A percentile compares a stretch with the other conserved stretches of the same genome.
phyloP scores from a whole-genome alignment of 345 rosid genomes.

The Mangifera indica region DNA sequence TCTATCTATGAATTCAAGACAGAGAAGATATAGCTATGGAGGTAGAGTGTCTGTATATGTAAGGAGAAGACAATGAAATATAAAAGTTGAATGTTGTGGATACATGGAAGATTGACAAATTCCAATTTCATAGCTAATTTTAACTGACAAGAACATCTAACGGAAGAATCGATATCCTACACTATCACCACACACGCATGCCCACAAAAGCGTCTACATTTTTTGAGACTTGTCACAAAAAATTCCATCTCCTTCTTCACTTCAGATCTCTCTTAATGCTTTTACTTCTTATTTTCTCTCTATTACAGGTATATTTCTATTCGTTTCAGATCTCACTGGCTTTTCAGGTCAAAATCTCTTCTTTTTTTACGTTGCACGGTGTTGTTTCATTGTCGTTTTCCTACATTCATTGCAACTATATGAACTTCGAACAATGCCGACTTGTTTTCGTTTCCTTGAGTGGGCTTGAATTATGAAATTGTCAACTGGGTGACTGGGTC shows the following conservation, averaged over 20 bases:
- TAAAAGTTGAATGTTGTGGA: no score
- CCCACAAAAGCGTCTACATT: background rate
- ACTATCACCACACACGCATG: background rate
- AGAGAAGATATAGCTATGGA: no score
- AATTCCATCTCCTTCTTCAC: background rate
- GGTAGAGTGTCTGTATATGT: no score
- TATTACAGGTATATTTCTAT: background rate
- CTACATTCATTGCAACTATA: background rate
- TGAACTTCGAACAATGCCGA: background rate
- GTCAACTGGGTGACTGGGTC: conserved; percentile 9
- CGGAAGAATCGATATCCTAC: background rate
- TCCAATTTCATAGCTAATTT: background rate
- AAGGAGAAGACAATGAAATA: no score
- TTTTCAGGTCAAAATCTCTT: background rate
- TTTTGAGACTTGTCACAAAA: background rate
- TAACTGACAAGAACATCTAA: background rate
- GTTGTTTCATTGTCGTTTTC: background rate
- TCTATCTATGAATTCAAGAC: no score
- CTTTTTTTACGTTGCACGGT: background rate
- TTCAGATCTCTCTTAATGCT: background rate
- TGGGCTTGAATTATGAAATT: background rate
- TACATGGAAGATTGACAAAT: background rate
- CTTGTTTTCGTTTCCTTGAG: background rate
- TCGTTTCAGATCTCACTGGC: background rate
- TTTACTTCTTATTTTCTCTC: background rate